phyloP scores from a whole-genome alignment of 495 filamentous ascomycete genomes.

The Hypoxylon fuscum region DNA sequence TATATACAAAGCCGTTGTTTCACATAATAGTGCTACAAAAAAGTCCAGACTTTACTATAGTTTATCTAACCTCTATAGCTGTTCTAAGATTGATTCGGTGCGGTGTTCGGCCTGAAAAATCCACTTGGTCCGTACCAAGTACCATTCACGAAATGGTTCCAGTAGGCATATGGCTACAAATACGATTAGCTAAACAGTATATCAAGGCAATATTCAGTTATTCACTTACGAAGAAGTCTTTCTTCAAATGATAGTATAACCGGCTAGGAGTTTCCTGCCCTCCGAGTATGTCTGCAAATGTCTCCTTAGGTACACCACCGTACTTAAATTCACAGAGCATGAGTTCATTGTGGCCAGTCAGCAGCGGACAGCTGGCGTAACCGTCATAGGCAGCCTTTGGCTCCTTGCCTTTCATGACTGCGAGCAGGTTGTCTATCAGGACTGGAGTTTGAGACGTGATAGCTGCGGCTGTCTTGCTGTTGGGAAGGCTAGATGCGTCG shows the following conservation, averaged over 20 bases:
- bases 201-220: no score
- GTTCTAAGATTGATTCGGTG: not conserved
- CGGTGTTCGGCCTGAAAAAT: constrained; percentile 38
- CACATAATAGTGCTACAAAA: not conserved
- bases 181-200: not conserved
- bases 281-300: constrained; percentile 65
- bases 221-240: constrained; percentile 69
- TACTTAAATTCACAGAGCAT: constrained; percentile 79
- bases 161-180: constrained; percentile 39
- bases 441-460: constrained; percentile 71
- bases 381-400: constrained; percentile 65
- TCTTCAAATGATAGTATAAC: constrained; percentile 72
- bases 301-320: constrained; percentile 75
- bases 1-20: no score
- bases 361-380: constrained; percentile 74
- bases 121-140: constrained; percentile 41
- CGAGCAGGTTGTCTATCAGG: constrained; percentile 65
- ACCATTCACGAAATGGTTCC: constrained; percentile 41
- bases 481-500: constrained; percentile 72
- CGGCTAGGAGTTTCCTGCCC: constrained; percentile 65
- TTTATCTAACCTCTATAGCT: not conserved
- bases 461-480: constrained; percentile 74
- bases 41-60: not conserved
- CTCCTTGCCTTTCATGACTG: constrained; percentile 63
- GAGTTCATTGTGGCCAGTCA: constrained; percentile 72